These are phyloP conservation scores for Cucurbita moschata DNA, from an alignment of 306 rosid genomes.

Conservation along the genomic window DNA sequence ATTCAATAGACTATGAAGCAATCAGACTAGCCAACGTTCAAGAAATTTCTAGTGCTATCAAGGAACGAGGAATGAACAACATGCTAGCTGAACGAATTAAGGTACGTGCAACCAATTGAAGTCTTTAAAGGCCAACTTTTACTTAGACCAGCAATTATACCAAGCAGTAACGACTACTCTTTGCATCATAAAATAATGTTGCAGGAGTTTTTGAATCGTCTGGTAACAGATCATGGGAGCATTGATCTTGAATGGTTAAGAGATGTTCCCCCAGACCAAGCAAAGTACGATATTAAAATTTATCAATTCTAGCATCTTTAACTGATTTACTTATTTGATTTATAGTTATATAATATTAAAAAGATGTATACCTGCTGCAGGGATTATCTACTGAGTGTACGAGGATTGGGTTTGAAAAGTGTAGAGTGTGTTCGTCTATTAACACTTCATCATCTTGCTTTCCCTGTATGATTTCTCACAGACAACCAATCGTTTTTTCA, in stretches of 20 bases:
- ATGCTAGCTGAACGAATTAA: constrained; percentile 88
- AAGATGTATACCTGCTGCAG: constrained; percentile 26
- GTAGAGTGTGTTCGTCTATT: constrained; percentile 92
- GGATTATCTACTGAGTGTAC: constrained; percentile 69
- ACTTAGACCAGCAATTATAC: not conserved
- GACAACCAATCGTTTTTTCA: constrained; percentile 1
- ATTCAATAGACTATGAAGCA: constrained; percentile 83
- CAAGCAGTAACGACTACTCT: not conserved
- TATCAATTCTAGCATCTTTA: not conserved
- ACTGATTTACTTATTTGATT: not conserved
- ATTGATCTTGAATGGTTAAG: constrained; percentile 91
- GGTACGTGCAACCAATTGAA: constrained; percentile 23
- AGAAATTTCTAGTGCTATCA: constrained; percentile 51
- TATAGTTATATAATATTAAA: not conserved
- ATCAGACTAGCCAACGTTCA: constrained; percentile 42
- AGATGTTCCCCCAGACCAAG: constrained; percentile 74
- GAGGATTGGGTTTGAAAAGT: constrained; percentile 85
- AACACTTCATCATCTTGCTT: constrained; percentile 89
- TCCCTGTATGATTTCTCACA: constrained; percentile 58
- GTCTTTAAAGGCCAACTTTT: constrained; percentile 1
- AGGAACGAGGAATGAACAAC: constrained; percentile 80
- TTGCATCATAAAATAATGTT: constrained; percentile 12
- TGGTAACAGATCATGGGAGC: constrained; percentile 75
- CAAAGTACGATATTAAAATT: constrained; percentile 38
- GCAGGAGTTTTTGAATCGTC: constrained; percentile 71